phyloP scores from a whole-genome alignment of 495 filamentous ascomycete genomes.

The Penicillium cataractarum region DNA sequence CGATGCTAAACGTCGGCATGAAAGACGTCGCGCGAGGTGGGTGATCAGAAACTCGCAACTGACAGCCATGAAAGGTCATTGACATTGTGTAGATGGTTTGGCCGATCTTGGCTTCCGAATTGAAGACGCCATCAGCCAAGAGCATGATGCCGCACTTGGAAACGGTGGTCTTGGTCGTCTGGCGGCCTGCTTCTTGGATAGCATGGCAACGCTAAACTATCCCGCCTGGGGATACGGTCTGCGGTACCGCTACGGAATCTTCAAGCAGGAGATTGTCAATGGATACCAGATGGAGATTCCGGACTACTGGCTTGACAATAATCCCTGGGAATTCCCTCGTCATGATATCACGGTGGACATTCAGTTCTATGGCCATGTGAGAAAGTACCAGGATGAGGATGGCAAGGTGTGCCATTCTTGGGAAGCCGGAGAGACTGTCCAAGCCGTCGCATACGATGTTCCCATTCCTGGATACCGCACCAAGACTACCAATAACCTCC shows the following conservation, averaged over 20 bases:
- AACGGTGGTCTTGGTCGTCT: slow-evolving; percentile 95
- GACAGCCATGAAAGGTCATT: not conserved
- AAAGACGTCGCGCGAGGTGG: slow-evolving; percentile 82
- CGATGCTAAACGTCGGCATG: slow-evolving; percentile 91
- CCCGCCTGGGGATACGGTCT: slow-evolving; percentile 97
- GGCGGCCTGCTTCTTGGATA: slow-evolving; percentile 96
- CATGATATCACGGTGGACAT: slow-evolving; percentile 95
- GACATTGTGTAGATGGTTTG: slow-evolving; percentile 65
- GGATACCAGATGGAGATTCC: slow-evolving; percentile 97
- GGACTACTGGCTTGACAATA: slow-evolving; percentile 99
- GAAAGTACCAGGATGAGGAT: slow-evolving; percentile 69
- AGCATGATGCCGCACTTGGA: slow-evolving; percentile 94
- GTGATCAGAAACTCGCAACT: slow-evolving; percentile 1
- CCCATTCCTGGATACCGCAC: slow-evolving; percentile 92
- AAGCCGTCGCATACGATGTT: slow-evolving; percentile 92
- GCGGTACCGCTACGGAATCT: slow-evolving; percentile 96
- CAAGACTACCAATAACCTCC: slow-evolving; percentile 90
- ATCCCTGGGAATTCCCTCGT: slow-evolving; percentile 97
- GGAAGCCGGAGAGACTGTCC: slow-evolving; percentile 92
- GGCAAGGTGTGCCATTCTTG: slow-evolving; percentile 75
- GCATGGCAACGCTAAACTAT: slow-evolving; percentile 89
- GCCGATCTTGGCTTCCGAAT: slow-evolving; percentile 91
- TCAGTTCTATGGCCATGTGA: slow-evolving; percentile 89
- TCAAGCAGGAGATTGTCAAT: slow-evolving; percentile 98
- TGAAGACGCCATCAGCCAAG: slow-evolving; percentile 92